Percentiles rank a stretch among this genome's conserved stretches.
These are phyloP conservation scores for Colletotrichum cordylinicola DNA, from an alignment of 2,329 filamentous ascomycete genomes.

Conservation along the genomic window DNA sequence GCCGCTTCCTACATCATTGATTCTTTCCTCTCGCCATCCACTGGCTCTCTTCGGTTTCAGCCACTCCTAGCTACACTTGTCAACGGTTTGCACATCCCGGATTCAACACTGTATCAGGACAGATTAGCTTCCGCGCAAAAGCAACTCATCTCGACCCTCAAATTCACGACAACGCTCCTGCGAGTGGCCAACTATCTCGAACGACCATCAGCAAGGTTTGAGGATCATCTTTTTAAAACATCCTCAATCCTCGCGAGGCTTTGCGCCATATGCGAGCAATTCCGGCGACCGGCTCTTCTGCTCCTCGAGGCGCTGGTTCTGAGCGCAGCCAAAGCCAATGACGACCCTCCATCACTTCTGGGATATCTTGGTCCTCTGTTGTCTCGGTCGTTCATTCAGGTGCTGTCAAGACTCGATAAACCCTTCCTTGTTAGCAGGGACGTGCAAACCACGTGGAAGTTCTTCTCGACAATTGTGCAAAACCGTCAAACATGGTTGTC, in stretches of 20 bases:
- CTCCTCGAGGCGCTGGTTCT: conserved; percentile 78
- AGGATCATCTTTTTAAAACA: conserved; percentile 81
- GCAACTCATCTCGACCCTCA: conserved; percentile 70
- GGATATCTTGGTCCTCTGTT: conserved; percentile 85
- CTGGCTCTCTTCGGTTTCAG: conserved; percentile 75
- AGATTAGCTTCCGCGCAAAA: conserved; percentile 59
- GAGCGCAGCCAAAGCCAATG: conserved; percentile 66
- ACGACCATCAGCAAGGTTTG: conserved; percentile 68
- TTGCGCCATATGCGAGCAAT: conserved; percentile 72
- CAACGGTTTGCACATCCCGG: conserved; percentile 62
- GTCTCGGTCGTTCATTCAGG: conserved; percentile 82
- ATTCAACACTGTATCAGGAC: conserved; percentile 66
- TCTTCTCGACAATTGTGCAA: conserved; percentile 85
- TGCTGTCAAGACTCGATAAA: conserved; percentile 78
- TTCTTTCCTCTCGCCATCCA: conserved; percentile 75
- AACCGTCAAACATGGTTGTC: conserved; percentile 97
- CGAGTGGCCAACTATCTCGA: conserved; percentile 71
- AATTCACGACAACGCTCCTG: conserved; percentile 73
- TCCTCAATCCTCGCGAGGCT: conserved; percentile 79
- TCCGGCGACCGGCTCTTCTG: conserved; percentile 68
- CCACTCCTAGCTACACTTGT: conserved; percentile 77
- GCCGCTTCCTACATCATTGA: conserved; percentile 80
- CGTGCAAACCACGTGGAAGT: conserved; percentile 77
- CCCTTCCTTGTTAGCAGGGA: conserved; percentile 72
- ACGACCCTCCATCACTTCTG: conserved; percentile 92